These are phyloP conservation scores for Tetrapisispora arboricola DNA, from an alignment of 805 yeast genomes.

Conservation along the genomic window DNA sequence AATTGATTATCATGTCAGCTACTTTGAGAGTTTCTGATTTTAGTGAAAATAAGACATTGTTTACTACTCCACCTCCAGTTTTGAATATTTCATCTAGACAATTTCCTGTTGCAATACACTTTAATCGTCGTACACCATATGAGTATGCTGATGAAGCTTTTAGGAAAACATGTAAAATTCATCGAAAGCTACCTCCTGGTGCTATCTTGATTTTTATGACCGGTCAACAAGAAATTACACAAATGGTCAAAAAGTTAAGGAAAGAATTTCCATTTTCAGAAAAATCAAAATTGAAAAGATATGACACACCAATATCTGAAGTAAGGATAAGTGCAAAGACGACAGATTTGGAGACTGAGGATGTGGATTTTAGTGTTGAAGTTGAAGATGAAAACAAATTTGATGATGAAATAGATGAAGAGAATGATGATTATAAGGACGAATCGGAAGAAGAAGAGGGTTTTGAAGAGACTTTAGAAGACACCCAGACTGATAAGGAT, in stretches of 20 bases:
- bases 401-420: conserved; percentile 30
- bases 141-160: conserved; percentile 83
- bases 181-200: conserved; percentile 79
- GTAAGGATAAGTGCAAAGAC: conserved; percentile 46
- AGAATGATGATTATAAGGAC: conserved; percentile 26
- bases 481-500: conserved; percentile 58
- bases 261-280: conserved; percentile 51
- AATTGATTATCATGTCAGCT: conserved; percentile 92
- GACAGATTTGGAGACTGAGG: conserved; percentile 78
- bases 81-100: conserved; percentile 87
- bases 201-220: conserved; percentile 87
- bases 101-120: conserved; percentile 86
- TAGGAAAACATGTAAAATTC: conserved; percentile 78
- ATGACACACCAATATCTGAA: conserved; percentile 30
- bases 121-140: conserved; percentile 65
- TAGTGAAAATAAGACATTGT: conserved; percentile 66
- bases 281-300: conserved; percentile 9
- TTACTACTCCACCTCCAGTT: conserved; percentile 71
- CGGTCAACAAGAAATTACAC: conserved; percentile 85
- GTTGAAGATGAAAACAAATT: conserved; percentile 26
- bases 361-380: conserved; percentile 60
- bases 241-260: conserved; percentile 59
- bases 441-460: conserved; percentile 42
- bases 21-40: conserved; percentile 90
- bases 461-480: conserved; percentile 59